Evolutionary conservation across 495 filamentous ascomycete genomes (phyloP).

Genomic region (Barbatosphaeria neglecta): DNA sequence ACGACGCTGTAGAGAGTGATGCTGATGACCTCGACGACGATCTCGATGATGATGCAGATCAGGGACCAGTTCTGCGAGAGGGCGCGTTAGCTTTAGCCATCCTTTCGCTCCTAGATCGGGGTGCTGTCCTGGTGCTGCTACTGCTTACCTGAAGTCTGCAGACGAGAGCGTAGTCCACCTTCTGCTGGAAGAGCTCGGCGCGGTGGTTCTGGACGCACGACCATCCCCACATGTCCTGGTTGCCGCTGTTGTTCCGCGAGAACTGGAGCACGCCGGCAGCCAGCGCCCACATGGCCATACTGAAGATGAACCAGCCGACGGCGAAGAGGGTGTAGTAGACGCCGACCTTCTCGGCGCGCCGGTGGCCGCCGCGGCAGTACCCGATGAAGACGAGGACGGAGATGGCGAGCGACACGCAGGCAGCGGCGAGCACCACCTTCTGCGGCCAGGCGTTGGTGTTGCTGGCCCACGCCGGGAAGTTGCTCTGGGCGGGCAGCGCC

Average conservation of each 20-base stretch:
- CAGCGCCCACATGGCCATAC: conserved; percentile 83
- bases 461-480: conserved; percentile 69
- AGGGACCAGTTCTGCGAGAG: conserved; percentile 73
- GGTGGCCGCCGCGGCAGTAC: conserved; percentile 83
- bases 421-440: conserved; percentile 62
- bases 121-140: no score
- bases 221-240: conserved; percentile 95
- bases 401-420: conserved; percentile 67
- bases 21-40: conserved; percentile 83
- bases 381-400: conserved; percentile 72
- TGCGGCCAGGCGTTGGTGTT: conserved; percentile 83
- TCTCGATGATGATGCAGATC: conserved; percentile 93
- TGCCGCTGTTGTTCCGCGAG: conserved; percentile 55
- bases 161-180: conserved; percentile 81
- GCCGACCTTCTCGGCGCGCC: conserved; percentile 78
- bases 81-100: conserved; percentile 13
- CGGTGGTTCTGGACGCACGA: conserved; percentile 81
- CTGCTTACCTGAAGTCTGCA: conserved; percentile 81
- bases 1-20: conserved; percentile 87
- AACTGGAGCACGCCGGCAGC: conserved; percentile 76
- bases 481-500: conserved; percentile 58
- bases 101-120: background rate
- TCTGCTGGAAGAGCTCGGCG: conserved; percentile 56
- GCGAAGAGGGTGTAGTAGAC: conserved; percentile 91
- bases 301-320: conserved; percentile 87